Percentiles rank a stretch among this genome's conserved stretches.
phyloP scores from a whole-genome alignment of 2,329 filamentous ascomycete species.

The Leptographium flavum region DNA sequence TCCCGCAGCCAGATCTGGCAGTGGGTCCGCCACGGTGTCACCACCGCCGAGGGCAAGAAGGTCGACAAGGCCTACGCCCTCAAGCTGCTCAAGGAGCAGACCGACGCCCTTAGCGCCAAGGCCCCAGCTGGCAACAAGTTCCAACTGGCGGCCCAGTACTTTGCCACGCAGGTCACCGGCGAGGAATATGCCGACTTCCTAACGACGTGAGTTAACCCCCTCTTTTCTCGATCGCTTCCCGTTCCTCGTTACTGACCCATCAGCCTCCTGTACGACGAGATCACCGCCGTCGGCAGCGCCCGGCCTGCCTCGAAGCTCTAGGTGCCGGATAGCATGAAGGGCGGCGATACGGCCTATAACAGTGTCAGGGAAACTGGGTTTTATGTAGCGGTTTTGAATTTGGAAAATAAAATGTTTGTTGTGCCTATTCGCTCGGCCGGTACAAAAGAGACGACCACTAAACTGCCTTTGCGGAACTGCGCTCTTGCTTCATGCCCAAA shows the following conservation, averaged over 20 bases:
- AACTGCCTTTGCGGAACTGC: too few species aligned
- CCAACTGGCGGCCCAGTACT: conserved; percentile 82
- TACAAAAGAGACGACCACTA: too few species aligned
- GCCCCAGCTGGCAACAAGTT: conserved; percentile 84
- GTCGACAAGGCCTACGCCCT: conserved; percentile 88
- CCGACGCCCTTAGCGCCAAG: conserved; percentile 58
- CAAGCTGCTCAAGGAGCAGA: conserved; percentile 73
- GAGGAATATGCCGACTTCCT: conserved; percentile 97
- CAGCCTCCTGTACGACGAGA: conserved; percentile 77
- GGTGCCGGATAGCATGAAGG: conserved; percentile 8
- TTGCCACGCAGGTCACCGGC: conserved; percentile 81
- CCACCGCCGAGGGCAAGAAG: conserved; percentile 75
- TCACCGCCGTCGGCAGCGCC: conserved; percentile 56
- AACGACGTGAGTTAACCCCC: conserved; percentile 47
- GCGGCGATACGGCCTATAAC: too few species aligned
- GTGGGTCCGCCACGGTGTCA: conserved; percentile 64
- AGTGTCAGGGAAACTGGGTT: neutral
- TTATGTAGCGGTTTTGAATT: neutral
- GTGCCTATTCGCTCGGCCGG: neutral
- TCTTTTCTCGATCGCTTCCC: neutral
- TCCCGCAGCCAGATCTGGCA: conserved; percentile 93
- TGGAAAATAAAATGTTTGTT: neutral
- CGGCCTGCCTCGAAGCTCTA: conserved; percentile 50
- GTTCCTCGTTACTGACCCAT: conserved; percentile 8
- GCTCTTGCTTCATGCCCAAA: too few species aligned